Evolutionary conservation across 768 basidiomycete species (phyloP).

Genomic region (Leccinum subgranulosum): DNA sequence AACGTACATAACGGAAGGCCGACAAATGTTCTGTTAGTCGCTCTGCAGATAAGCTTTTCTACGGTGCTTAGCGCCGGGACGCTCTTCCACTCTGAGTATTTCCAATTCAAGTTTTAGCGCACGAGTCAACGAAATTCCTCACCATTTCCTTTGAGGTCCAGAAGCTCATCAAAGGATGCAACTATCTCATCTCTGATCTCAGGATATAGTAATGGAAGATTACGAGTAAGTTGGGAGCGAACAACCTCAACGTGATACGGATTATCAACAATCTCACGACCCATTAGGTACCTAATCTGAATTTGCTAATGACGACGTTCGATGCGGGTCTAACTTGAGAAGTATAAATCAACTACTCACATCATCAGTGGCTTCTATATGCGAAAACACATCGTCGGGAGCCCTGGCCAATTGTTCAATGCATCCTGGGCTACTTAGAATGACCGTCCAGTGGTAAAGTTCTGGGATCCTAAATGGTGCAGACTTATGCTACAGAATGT

Average conservation of each 20-base stretch:
- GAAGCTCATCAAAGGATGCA: slow-evolving; percentile 36
- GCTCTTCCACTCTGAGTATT: slow-evolving; percentile 38
- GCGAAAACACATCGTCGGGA: background rate
- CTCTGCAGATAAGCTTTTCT: slow-evolving; percentile 38
- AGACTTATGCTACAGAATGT: slow-evolving; percentile 20
- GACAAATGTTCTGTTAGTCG: slow-evolving; percentile 46
- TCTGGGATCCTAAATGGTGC: slow-evolving; percentile 29
- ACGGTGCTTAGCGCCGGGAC: slow-evolving; percentile 26
- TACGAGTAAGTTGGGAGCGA: slow-evolving; percentile 34
- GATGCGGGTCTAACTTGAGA: background rate
- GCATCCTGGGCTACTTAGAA: slow-evolving; percentile 25
- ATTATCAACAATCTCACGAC: slow-evolving; percentile 27
- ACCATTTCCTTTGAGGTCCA: slow-evolving; percentile 25
- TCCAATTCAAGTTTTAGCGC: background rate
- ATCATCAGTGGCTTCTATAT: background rate
- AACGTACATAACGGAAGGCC: slow-evolving; percentile 44
- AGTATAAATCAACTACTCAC: background rate
- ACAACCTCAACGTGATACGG: slow-evolving; percentile 31
- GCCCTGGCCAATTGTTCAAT: background rate
- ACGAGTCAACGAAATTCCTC: background rate
- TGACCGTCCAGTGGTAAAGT: slow-evolving; percentile 35
- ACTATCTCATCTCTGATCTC: slow-evolving; percentile 43
- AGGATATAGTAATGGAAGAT: slow-evolving; percentile 36
- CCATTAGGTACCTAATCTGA: slow-evolving; percentile 38
- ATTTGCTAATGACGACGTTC: slow-evolving; percentile 7